Conservation (phyloP, 495 filamentous ascomycete genomes). For the Podospora sp. region DNA sequence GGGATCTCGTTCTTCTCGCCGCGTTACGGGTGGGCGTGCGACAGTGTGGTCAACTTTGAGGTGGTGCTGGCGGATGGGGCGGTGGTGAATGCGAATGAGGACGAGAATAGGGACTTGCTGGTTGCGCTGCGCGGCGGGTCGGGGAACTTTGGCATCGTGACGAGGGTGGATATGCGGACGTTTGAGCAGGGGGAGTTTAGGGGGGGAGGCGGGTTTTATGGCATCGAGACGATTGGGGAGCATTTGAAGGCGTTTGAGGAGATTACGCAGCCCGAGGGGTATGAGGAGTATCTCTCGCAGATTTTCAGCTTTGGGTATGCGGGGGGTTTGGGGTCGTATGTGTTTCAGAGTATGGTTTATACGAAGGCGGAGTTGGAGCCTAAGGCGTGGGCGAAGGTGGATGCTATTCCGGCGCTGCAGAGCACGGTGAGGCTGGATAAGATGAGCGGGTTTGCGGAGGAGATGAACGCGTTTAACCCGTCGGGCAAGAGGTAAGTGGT, state of each 20-base stretch:
- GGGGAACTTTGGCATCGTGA: slow-evolving; percentile 60
- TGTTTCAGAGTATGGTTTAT: slow-evolving; percentile 20
- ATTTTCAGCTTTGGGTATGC: slow-evolving; percentile 23
- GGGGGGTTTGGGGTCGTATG: background rate
- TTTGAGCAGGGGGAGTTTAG: slow-evolving; percentile 32
- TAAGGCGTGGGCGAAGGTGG: slow-evolving; percentile 14
- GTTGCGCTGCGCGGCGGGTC: slow-evolving; percentile 55
- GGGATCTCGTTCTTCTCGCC: slow-evolving; percentile 53
- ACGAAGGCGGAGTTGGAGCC: slow-evolving; percentile 25
- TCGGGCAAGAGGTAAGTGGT: background rate
- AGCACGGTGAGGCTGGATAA: background rate
- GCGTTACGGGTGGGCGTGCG: slow-evolving; percentile 52
- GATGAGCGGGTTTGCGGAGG: background rate
- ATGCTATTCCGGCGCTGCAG: slow-evolving; percentile 11
- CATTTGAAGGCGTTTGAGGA: slow-evolving; percentile 17
- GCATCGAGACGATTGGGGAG: slow-evolving; percentile 14
- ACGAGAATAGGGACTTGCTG: slow-evolving; percentile 49
- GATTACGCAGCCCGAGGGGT: slow-evolving; percentile 22
- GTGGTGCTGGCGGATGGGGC: slow-evolving; percentile 45
- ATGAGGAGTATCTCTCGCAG: slow-evolving; percentile 27
- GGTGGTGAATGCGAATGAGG: slow-evolving; percentile 39
- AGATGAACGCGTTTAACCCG: background rate
- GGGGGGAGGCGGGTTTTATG: slow-evolving; percentile 5
- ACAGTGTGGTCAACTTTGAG: slow-evolving; percentile 56
- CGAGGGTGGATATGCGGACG: slow-evolving; percentile 33